Evolutionary conservation across 140 eudicot genomes (phyloP), one percentile per base, ranked within the genome.

Genomic region (Stevia rebaudiana): DNA sequence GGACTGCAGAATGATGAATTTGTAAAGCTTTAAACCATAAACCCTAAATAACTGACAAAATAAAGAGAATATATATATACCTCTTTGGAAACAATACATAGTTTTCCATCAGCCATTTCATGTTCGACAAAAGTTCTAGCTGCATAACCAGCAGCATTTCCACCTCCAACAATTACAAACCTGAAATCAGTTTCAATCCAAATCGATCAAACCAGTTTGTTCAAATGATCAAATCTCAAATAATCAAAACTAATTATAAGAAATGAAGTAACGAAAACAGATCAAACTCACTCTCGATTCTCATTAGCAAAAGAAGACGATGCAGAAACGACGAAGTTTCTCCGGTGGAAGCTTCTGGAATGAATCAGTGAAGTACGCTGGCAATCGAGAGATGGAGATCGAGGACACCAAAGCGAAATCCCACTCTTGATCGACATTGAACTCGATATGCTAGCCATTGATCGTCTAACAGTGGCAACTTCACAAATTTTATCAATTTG

Each of bases 71-170:
- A n/a, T n/a, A n/a, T n/a, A n/a, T n/a, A n/a, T n/a, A 88, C 98
- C 95, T 92, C 98, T 80, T 92, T 92, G 33, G 95, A 80, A 46
- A 92, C 96, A 66, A 92, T 92, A 65, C 98, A 92, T 0, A 92
- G 90, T 76, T 76, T 88, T 19, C 98, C 98, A 85, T 88, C 78
- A 49, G 98, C 98, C 89, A 87, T 72, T 5, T 95, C 95, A 6
- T 92, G 80, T 61, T 92, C 90, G 1, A 83, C 95, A 7, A 92
- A 92, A 53, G 96, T 79, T 81, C 87, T 63, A 46, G 96, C 98
- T 0, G 98, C 98, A 71, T 92, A 92, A 57, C 98, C 98, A 53
- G 98, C 98, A 18, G 98, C 88, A 83, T 83, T 85, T 66, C 96
- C 98, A 31, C 98, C 98, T 74, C 98, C 98, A 44, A 91, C 95